phyloP scores from a whole-genome alignment of 2,329 filamentous ascomycete species.

The Ascochyta koolunga region DNA sequence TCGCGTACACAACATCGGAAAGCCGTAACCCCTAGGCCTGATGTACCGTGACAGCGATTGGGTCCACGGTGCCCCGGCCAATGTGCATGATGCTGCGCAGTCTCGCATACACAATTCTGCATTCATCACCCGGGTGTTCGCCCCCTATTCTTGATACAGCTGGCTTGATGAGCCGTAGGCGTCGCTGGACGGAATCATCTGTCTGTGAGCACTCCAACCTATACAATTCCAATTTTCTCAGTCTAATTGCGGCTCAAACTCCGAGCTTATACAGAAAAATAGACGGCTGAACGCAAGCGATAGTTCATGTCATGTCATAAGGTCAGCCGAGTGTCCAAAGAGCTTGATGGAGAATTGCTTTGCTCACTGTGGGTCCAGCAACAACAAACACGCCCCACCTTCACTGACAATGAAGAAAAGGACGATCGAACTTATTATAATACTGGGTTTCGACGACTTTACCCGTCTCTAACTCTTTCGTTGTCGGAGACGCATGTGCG shows the following conservation, averaged over 20 bases:
- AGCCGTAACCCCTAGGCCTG: neutral
- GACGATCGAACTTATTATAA: neutral
- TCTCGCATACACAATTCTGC: neutral
- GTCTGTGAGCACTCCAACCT: neutral
- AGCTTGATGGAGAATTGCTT: conserved; percentile 3
- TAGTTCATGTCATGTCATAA: neutral
- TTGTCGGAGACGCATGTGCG: neutral
- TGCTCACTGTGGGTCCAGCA: neutral
- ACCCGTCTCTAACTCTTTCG: neutral
- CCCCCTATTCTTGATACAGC: neutral
- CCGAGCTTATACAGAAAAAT: neutral
- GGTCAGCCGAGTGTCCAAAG: neutral
- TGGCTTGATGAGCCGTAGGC: neutral
- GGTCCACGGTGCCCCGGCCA: conserved; percentile 5
- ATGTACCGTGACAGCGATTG: neutral
- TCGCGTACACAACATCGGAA: neutral
- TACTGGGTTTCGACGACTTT: neutral
- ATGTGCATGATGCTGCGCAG: neutral
- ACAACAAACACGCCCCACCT: neutral
- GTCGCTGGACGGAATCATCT: neutral
- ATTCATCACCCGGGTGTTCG: neutral
- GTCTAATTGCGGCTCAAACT: neutral
- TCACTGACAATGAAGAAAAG: neutral
- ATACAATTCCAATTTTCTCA: neutral
- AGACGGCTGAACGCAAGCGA: neutral